Conservation (phyloP, 2,329 filamentous ascomycete genomes). For the Pseudogymnoascus destructans region DNA sequence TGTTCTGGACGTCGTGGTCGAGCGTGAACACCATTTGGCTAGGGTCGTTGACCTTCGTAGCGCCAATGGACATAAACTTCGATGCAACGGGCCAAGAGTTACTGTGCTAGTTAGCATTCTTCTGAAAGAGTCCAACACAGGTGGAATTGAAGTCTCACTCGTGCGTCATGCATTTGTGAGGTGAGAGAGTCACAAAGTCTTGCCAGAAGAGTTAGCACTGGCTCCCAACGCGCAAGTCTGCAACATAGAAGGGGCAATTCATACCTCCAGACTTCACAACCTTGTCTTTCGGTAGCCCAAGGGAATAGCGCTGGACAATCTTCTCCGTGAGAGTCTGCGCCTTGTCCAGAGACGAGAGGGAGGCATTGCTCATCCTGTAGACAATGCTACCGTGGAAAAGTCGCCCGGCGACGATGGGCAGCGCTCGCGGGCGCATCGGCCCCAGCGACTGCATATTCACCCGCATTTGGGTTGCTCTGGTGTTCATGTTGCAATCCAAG, state of each 20-base stretch:
- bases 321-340: slow-evolving; percentile 83
- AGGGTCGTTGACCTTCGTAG: slow-evolving; percentile 56
- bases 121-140: no score
- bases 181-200: slow-evolving; percentile 69
- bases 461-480: slow-evolving; percentile 1
- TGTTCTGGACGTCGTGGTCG: slow-evolving; percentile 85
- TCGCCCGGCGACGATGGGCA: neutral
- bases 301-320: slow-evolving; percentile 71
- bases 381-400: slow-evolving; percentile 3
- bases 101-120: slow-evolving; percentile 11
- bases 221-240: neutral
- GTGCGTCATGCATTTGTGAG: slow-evolving; percentile 71
- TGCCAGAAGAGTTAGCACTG: neutral
- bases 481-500: neutral
- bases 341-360: slow-evolving; percentile 3
- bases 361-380: slow-evolving; percentile 11
- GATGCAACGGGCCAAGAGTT: slow-evolving; percentile 62
- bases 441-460: slow-evolving; percentile 1
- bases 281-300: slow-evolving; percentile 65
- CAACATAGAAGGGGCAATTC: neutral
- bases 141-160: slow-evolving; percentile 30
- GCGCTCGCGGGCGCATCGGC: neutral
- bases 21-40: slow-evolving; percentile 70
- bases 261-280: slow-evolving; percentile 49
- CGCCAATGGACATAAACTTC: slow-evolving; percentile 76